These are phyloP conservation scores for Trichoderma koningiopsis DNA, from an alignment of 2,329 filamentous ascomycete species.

Conservation along the genomic window DNA sequence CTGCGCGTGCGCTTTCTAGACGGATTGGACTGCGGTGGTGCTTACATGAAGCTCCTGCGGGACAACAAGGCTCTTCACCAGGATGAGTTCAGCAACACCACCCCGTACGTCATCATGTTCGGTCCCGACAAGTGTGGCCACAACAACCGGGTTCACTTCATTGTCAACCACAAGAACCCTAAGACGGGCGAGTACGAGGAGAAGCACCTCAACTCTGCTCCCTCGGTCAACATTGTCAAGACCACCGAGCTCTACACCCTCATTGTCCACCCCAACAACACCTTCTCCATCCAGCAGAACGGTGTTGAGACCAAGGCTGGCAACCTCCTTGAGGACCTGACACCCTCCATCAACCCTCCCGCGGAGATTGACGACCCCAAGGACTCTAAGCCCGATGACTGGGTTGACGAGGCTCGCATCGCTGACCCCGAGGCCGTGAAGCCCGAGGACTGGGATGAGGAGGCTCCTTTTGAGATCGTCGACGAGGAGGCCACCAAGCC, in stretches of 20 bases:
- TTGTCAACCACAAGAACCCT: conserved; percentile 99
- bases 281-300: conserved; percentile 88
- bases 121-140: conserved; percentile 98
- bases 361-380: conserved; percentile 94
- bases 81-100: conserved; percentile 96
- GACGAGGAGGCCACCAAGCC: conserved; percentile 90
- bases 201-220: conserved; percentile 90
- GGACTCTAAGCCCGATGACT: conserved; percentile 91
- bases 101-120: conserved; percentile 99
- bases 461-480: conserved; percentile 93
- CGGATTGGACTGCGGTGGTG: conserved; percentile 95
- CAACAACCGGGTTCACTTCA: conserved; percentile 98
- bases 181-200: conserved; percentile 99
- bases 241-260: conserved; percentile 93
- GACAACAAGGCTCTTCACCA: conserved; percentile 96
- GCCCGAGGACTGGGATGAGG: conserved; percentile 99
- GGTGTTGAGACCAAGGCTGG: conserved; percentile 86
- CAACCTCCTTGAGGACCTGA: conserved; percentile 91
- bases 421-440: conserved; percentile 90
- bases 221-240: conserved; percentile 86
- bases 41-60: conserved; percentile 97
- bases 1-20: conserved; percentile 53
- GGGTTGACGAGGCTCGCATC: conserved; percentile 93
- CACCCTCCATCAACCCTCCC: conserved; percentile 86
- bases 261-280: conserved; percentile 95